These are phyloP conservation scores for Metroxylon sagu DNA, from an alignment of 176 grass and related monocot species.

Conservation along the genomic window DNA sequence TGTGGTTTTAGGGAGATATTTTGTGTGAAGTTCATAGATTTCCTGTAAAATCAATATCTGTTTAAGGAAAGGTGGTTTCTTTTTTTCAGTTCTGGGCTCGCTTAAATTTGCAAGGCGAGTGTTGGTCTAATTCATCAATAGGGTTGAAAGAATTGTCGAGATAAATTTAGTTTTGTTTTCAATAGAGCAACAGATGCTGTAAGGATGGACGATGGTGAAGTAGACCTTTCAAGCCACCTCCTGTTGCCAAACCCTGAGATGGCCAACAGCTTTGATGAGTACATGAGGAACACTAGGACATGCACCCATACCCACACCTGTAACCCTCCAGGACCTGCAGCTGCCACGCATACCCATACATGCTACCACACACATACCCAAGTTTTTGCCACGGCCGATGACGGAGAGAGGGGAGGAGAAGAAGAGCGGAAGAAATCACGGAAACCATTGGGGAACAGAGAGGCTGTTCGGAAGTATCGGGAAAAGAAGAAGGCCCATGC, in stretches of 20 bases:
- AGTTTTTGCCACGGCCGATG: conserved; percentile 27
- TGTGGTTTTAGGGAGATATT: no score
- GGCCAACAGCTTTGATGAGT: conserved; percentile 50
- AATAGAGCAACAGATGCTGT: conserved; percentile 4
- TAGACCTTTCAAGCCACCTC: conserved; percentile 53
- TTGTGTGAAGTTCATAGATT: no score
- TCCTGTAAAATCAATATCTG: no score
- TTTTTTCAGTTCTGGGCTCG: no score
- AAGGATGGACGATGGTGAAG: conserved; percentile 54
- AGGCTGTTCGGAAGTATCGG: conserved; percentile 87
- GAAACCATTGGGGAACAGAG: conserved; percentile 56
- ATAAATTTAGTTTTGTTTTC: conserved; percentile 5
- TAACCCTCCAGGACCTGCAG: conserved; percentile 40
- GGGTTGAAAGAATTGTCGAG: conserved; percentile 18
- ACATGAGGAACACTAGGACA: conserved; percentile 34
- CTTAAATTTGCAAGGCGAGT: no score
- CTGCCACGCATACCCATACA: conserved; percentile 44
- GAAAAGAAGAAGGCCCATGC: conserved; percentile 91
- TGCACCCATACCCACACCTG: conserved; percentile 73
- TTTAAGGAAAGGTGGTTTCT: no score
- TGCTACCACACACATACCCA: conserved; percentile 73
- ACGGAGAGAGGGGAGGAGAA: conserved; percentile 8
- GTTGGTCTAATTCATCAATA: not conserved
- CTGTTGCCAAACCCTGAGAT: conserved; percentile 50
- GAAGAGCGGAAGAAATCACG: conserved; percentile 32